Conservation (phyloP, 371 early-diverging fungal species). For the Sporodiniella umbellata region DNA sequence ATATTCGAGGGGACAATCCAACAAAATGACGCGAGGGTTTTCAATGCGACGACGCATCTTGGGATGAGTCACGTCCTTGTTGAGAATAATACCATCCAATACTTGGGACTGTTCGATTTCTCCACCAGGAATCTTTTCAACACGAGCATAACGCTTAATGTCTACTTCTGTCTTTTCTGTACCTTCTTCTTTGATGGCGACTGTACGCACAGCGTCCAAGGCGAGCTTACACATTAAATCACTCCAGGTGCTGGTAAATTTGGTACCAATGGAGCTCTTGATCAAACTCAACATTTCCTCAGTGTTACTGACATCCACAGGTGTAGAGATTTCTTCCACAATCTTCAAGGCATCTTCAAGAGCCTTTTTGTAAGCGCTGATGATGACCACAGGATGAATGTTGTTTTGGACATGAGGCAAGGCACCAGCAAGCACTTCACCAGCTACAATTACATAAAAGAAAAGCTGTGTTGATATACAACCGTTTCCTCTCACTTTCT, state of each 20-base stretch:
- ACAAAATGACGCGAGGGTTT: slow-evolving; percentile 96
- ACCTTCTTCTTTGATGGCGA: slow-evolving; percentile 74
- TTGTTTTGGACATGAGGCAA: slow-evolving; percentile 93
- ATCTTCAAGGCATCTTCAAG: slow-evolving; percentile 88
- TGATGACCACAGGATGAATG: slow-evolving; percentile 98
- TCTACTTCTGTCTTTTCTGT: slow-evolving; percentile 84
- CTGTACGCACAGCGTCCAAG: slow-evolving; percentile 92
- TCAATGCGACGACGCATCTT: slow-evolving; percentile 99
- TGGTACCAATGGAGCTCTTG: slow-evolving; percentile 94
- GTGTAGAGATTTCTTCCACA: slow-evolving; percentile 80
- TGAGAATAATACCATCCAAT: slow-evolving; percentile 98
- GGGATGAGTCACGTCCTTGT: slow-evolving; percentile 99
- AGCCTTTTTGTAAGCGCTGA: slow-evolving; percentile 89
- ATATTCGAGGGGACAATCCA: slow-evolving; percentile 99
- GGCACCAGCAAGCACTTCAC: slow-evolving; percentile 93
- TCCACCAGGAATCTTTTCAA: slow-evolving; percentile 99
- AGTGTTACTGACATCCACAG: slow-evolving; percentile 80
- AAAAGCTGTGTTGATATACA: too few relatives aligned
- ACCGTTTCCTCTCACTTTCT: too few relatives aligned
- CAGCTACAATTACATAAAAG: slow-evolving; percentile 81
- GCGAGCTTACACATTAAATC: slow-evolving; percentile 98
- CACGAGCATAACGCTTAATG: slow-evolving; percentile 96
- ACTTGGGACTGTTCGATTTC: slow-evolving; percentile 95
- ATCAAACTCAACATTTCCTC: slow-evolving; percentile 90
- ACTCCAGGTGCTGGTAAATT: slow-evolving; percentile 94